Percentiles rank a stretch among this genome's conserved stretches.
Conservation (phyloP, 2,329 filamentous ascomycete genomes). For the Talaromyces pinophilus region DNA sequence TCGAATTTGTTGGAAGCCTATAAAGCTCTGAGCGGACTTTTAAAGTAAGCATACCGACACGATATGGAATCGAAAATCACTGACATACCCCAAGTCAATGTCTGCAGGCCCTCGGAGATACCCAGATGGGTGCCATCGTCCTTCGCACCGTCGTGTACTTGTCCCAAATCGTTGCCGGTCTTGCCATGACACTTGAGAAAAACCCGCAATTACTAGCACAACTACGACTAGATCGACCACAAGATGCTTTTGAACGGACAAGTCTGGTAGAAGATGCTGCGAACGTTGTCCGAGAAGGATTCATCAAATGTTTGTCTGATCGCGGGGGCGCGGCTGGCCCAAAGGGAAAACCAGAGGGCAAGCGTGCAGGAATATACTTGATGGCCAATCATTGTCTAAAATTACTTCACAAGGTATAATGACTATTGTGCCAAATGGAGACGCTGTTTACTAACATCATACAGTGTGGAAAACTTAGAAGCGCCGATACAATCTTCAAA, state of each 20-base stretch:
- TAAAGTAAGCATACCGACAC: slow-evolving; percentile 61
- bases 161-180: slow-evolving; percentile 74
- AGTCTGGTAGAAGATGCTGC: slow-evolving; percentile 85
- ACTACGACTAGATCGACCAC: slow-evolving; percentile 43
- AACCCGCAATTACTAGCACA: slow-evolving; percentile 73
- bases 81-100: slow-evolving; percentile 64
- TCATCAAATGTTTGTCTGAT: slow-evolving; percentile 85
- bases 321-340: slow-evolving; percentile 64
- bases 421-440: neutral
- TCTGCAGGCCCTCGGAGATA: slow-evolving; percentile 77
- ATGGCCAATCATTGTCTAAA: slow-evolving; percentile 90
- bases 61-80: neutral
- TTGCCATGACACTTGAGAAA: slow-evolving; percentile 82
- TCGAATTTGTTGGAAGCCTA: slow-evolving; percentile 75
- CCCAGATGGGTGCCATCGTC: slow-evolving; percentile 76
- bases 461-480: slow-evolving; percentile 75
- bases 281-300: slow-evolving; percentile 85
- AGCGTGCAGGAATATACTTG: slow-evolving; percentile 83
- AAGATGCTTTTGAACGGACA: slow-evolving; percentile 66
- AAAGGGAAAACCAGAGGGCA: slow-evolving; percentile 71
- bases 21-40: slow-evolving; percentile 68
- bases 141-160: slow-evolving; percentile 81
- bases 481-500: slow-evolving; percentile 83
- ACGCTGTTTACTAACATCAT: slow-evolving; percentile 26
- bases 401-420: slow-evolving; percentile 74